Evolutionary conservation across 2,329 filamentous ascomycete genomes (phyloP), one percentile per base, ranked within the genome.

Genomic region (Zymoseptoria crescenta): DNA sequence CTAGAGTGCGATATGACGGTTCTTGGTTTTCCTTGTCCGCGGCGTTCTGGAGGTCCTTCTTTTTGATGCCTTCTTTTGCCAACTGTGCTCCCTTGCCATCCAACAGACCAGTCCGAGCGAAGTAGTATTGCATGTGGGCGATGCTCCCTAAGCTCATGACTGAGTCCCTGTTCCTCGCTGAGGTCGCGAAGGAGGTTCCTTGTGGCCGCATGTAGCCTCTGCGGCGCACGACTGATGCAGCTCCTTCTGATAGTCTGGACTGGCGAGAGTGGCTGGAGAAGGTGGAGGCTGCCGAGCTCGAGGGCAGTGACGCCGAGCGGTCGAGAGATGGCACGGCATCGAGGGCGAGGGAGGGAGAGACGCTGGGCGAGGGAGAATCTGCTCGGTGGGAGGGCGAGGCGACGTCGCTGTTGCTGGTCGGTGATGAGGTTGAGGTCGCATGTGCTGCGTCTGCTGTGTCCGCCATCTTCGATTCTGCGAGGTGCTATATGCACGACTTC

Each of bases 141-240:
- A 99, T 99, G 74, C 92, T 96, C 57, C 94, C 94, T 62, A 99
- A 77, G 70, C 91, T 96, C 84, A 97, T 87, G 65, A 99, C 94
- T 72, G 92, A 96, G 74, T 99, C 93, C 63, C 94, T 83, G 55
- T 91, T 91, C 71, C 86, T 86, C 52, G 94, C 94, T 58, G 92
- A 96, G 60, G 89, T 88, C 27, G 94, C 90, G 73, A 97, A 99
- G 69, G 91, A 84, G 55, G 89, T 95, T 56, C 87, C 89, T 72
- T 91, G 88, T 0, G 92, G 91, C 54, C 92, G 84, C 77, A 95
- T 89, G 76, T 93, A 96, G 50, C 92, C 92, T 62, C 91, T 83
- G 68, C 89, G 81, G 61, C 85, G 76, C 59, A 76, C 72, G 10
- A 76, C 72, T 8, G 64, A 65, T 8, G 69, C 61, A 35, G 70